phyloP scores from a whole-genome alignment of 495 filamentous ascomycete species.

The Jackrogersella minutella region DNA sequence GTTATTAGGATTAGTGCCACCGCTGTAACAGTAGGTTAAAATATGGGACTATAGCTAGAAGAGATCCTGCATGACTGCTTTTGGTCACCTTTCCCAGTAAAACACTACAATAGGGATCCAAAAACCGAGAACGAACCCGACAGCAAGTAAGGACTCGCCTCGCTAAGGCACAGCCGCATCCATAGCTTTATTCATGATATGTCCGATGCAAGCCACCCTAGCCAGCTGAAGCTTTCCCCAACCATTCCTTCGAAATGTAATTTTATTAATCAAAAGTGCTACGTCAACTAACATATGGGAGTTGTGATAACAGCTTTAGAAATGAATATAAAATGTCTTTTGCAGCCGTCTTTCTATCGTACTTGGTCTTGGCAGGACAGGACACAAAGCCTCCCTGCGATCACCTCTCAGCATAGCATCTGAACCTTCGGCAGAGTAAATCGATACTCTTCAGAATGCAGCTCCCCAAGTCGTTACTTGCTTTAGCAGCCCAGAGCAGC shows the following conservation, averaged over 20 bases:
- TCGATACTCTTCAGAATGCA: slow-evolving; percentile 11
- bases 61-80: too few relatives aligned
- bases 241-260: not conserved
- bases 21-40: not conserved
- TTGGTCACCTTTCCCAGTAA: not conserved
- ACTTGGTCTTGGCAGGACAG: not conserved
- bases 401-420: not conserved
- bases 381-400: too few relatives aligned
- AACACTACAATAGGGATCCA: not conserved
- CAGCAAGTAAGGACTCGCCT: not conserved
- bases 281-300: not conserved
- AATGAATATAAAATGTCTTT: slow-evolving; percentile 26
- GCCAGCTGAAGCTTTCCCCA: too few relatives aligned
- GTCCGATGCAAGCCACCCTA: not conserved
- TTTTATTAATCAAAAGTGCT: not conserved
- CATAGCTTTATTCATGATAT: not conserved
- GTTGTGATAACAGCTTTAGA: not conserved
- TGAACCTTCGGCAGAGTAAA: not conserved
- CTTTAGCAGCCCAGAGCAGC: slow-evolving; percentile 14
- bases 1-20: not conserved
- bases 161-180: not conserved
- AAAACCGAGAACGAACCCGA: not conserved
- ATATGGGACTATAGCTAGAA: not conserved
- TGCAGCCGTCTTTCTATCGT: not conserved
- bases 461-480: slow-evolving; percentile 18